Evolutionary conservation across 768 basidiomycete species (phyloP).

Genomic region (Panaeolus cyanescens): DNA sequence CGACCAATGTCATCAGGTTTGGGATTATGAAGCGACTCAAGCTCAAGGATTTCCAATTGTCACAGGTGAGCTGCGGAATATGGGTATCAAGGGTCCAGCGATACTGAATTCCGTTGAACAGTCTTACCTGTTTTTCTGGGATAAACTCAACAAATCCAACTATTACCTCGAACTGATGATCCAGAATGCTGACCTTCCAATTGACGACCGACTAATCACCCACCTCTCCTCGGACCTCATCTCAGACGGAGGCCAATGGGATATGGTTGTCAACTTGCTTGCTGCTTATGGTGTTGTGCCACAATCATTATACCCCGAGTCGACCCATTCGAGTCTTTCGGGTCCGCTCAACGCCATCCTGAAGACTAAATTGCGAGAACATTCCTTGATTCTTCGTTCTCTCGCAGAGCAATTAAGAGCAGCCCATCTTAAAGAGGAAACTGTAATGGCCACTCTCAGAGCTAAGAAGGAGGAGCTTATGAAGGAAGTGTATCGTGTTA

Average conservation of each 20-base stretch:
- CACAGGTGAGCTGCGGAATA: constrained; percentile 55
- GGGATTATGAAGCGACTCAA: constrained; percentile 84
- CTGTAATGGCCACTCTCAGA: constrained; percentile 57
- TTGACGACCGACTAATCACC: constrained; percentile 82
- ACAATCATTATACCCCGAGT: constrained; percentile 81
- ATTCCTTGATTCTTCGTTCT: constrained; percentile 78
- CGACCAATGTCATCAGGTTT: constrained; percentile 84
- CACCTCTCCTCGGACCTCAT: constrained; percentile 79
- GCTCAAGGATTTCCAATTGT: constrained; percentile 88
- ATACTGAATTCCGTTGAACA: constrained; percentile 23
- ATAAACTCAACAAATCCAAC: constrained; percentile 93
- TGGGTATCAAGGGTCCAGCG: neutral
- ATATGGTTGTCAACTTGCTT: constrained; percentile 72
- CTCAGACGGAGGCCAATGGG: constrained; percentile 94
- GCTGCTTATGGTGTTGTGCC: constrained; percentile 88
- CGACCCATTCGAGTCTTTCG: constrained; percentile 77
- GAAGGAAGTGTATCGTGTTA: constrained; percentile 80
- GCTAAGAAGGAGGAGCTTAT: constrained; percentile 85
- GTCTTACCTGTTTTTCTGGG: constrained; percentile 95
- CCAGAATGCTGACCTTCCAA: constrained; percentile 73
- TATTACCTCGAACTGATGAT: constrained; percentile 91
- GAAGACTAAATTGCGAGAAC: constrained; percentile 90
- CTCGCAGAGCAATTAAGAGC: constrained; percentile 56
- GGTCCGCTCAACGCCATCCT: constrained; percentile 74
- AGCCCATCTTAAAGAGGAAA: constrained; percentile 46